Percentiles rank a stretch among this genome's conserved stretches.
These are phyloP conservation scores for Aureobasidium sp. DNA, from an alignment of 2,329 filamentous ascomycete species.

Conservation along the genomic window DNA sequence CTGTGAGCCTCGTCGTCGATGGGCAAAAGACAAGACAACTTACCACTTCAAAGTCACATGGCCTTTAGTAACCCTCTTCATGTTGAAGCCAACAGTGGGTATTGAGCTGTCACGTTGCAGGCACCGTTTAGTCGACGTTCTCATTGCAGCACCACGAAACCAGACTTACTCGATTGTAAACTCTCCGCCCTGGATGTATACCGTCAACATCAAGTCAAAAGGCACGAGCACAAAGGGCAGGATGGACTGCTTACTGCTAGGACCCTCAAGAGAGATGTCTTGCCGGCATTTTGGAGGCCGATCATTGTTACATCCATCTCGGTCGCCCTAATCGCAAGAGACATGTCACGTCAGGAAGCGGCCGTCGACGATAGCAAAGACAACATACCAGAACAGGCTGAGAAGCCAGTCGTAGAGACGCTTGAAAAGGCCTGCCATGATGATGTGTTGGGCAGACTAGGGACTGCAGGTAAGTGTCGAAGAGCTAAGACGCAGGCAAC, in stretches of 20 bases:
- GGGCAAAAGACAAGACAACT: constrained; percentile 15
- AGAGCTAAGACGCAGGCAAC: not conserved
- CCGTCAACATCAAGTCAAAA: constrained; percentile 6
- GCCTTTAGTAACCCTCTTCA: constrained; percentile 95
- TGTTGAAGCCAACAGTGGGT: constrained; percentile 97
- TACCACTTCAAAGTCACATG: constrained; percentile 96
- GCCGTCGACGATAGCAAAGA: constrained; percentile 22
- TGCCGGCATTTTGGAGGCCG: constrained; percentile 94
- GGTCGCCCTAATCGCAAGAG: constrained; percentile 63
- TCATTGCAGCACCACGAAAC: constrained; percentile 27
- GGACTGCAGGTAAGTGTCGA: constrained; percentile 19
- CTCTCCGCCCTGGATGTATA: constrained; percentile 70
- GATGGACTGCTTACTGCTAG: constrained; percentile 92
- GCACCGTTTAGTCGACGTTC: not conserved
- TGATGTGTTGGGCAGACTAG: constrained; percentile 24
- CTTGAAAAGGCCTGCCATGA: constrained; percentile 87
- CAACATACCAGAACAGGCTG: constrained; percentile 85
- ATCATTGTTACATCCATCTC: constrained; percentile 99
- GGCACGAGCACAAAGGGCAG: not conserved
- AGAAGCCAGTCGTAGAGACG: constrained; percentile 97
- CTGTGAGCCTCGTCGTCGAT: not conserved
- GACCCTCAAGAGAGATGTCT: constrained; percentile 89
- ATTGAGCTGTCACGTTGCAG: constrained; percentile 62
- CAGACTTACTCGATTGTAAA: constrained; percentile 92
- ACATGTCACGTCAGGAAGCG: constrained; percentile 42